Base-by-base conservation (phyloP, 2,329 filamentous ascomycete genomes). In the Sporothrix phasma region DNA sequence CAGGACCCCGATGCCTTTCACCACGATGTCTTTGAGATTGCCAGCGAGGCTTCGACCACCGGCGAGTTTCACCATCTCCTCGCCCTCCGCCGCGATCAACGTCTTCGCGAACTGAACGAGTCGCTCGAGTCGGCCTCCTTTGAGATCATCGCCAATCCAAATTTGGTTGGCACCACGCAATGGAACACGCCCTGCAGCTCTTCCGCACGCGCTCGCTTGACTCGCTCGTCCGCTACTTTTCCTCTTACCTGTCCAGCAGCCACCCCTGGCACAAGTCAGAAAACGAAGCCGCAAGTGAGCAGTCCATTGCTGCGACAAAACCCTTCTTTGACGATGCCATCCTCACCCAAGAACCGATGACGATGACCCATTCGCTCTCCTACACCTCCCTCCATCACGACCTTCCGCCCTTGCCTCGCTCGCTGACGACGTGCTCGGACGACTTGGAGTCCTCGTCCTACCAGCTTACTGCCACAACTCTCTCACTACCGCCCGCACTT, bases 1-100 rank as follows among this genome's bases (percentile, higher is more conserved):
- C 82, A 84, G 70, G 83, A 85, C 73, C 80, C 81, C 68, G 80
- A 84, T 67, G 82, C 83, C 61, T 85, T 85, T 66, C 81, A 85
- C 71, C 81, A 84, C 72, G 83, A 85, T 70, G 83, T 85, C 67
- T 83, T 74, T 74, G 83, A 85, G 73, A 78, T 85, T 59, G 82
- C 83, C 41, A 76, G 74, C 70, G 74, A 77, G 62, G 82, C 83
- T 62, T 73, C 74, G 63, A 78, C 78, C n/a, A 66, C 74, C 63
- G 79, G 79, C 54, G 80, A 85, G 69, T 84, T 85, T 69, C 80
- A 85, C 69, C 75, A 73, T 53, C 73, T 83, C 64, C 77, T 85
- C 73, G 77, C 79, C 66, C 75, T 78, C 61, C 82, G 83, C 68
- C 82, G 81, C 73, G 74, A 78, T 37, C 77, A 81, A 69, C 81